Percentiles rank a stretch among this genome's conserved stretches.
Conservation (phyloP, 2,329 filamentous ascomycete species). For the Aquanectria penicillioides region DNA sequence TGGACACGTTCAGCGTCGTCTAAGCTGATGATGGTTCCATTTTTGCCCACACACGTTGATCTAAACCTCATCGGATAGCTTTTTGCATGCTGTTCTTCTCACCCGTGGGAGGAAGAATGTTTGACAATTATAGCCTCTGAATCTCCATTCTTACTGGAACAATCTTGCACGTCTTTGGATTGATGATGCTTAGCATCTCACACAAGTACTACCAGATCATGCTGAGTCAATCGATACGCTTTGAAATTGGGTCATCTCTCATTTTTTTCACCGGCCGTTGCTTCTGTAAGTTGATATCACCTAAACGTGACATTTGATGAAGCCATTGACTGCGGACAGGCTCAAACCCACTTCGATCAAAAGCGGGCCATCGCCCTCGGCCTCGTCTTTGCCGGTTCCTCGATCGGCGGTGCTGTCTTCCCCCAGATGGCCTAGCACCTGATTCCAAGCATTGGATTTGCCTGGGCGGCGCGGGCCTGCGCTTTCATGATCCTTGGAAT, state of each 20-base stretch:
- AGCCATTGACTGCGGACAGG: constrained; percentile 11
- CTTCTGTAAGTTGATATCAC: constrained; percentile 20
- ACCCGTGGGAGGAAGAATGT: constrained; percentile 50
- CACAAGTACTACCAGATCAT: constrained; percentile 45
- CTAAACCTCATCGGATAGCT: constrained; percentile 20
- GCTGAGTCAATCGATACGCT: constrained; percentile 35
- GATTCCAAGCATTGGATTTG: constrained; percentile 34
- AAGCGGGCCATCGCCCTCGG: constrained; percentile 66
- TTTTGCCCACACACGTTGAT: not conserved
- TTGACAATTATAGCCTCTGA: constrained; percentile 68
- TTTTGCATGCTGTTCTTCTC: constrained; percentile 47
- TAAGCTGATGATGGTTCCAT: constrained; percentile 13
- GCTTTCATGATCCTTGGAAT: constrained; percentile 55
- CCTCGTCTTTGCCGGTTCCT: constrained; percentile 65
- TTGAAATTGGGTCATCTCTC: constrained; percentile 27
- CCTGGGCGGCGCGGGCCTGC: constrained; percentile 66
- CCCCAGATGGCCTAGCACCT: constrained; percentile 37
- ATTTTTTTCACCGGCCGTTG: constrained; percentile 28
- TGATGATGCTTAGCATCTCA: constrained; percentile 66
- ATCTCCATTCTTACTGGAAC: constrained; percentile 59
- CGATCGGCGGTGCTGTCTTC: constrained; percentile 64
- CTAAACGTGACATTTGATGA: not conserved
- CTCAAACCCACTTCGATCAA: constrained; percentile 39
- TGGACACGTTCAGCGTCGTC: constrained; percentile 61
- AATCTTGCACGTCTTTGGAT: constrained; percentile 62